A percentile compares a stretch with the other conserved stretches of the same genome.
These are phyloP conservation scores for Sicyos edulis DNA, from an alignment of 306 rosid species.

Conservation along the genomic window DNA sequence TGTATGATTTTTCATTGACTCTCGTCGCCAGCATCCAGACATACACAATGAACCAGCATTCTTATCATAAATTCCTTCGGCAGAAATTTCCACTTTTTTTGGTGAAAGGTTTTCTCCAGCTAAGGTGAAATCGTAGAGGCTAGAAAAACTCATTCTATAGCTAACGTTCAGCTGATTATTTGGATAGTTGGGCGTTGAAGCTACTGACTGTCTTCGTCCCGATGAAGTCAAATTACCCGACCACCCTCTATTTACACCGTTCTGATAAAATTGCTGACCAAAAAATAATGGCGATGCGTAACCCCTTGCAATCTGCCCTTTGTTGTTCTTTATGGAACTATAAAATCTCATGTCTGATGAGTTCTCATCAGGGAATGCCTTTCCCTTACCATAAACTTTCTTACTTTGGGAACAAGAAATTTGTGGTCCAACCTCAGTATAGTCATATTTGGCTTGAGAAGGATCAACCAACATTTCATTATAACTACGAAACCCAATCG, in stretches of 20 bases:
- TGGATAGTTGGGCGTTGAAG: constrained; percentile 10
- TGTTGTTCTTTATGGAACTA: constrained; percentile 46
- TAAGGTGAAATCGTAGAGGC: constrained; percentile 39
- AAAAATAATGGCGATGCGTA: constrained; percentile 54
- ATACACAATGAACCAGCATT: constrained; percentile 60
- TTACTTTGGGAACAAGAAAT: constrained; percentile 43
- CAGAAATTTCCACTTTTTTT: constrained; percentile 41
- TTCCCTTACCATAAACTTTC: constrained; percentile 35
- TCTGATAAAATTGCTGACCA: constrained; percentile 27
- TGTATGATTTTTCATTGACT: constrained; percentile 35
- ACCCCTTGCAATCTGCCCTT: constrained; percentile 59
- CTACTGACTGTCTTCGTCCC: constrained; percentile 21
- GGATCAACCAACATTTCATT: constrained; percentile 27
- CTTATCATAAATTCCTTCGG: constrained; percentile 74
- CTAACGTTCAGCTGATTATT: constrained; percentile 44
- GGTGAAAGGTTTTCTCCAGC: constrained; percentile 25
- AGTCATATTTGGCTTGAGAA: constrained; percentile 41
- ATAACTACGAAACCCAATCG: constrained; percentile 42
- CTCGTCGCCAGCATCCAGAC: constrained; percentile 60
- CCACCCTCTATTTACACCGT: constrained; percentile 25
- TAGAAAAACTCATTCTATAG: constrained; percentile 45
- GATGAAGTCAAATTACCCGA: background rate
- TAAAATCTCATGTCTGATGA: constrained; percentile 62
- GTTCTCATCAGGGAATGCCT: constrained; percentile 49
- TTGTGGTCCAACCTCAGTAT: constrained; percentile 39